Percentiles rank a stretch among this genome's conserved stretches.
Conservation (phyloP, 352 stramenopile genomes). For the Globisporangium nunn region DNA sequence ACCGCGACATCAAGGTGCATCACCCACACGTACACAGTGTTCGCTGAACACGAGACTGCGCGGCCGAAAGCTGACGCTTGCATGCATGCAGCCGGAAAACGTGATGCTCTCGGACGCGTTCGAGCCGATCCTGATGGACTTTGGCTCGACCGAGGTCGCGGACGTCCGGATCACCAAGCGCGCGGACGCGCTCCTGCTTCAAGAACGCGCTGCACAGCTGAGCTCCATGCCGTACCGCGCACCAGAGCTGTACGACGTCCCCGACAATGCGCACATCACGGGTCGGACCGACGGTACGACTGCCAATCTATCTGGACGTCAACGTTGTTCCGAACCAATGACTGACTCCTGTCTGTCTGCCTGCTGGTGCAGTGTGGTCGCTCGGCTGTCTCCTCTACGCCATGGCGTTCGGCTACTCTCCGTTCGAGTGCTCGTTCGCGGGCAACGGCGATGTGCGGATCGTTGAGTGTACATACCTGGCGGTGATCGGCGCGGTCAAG, state of each 20-base stretch:
- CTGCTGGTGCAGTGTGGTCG: conserved; percentile 58
- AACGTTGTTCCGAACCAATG: not conserved
- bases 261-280: conserved; percentile 59
- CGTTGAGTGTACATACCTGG: not conserved
- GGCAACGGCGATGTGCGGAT: not conserved
- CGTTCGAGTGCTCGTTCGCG: conserved; percentile 82
- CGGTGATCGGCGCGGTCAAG: not conserved
- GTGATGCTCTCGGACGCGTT: conserved; percentile 69
- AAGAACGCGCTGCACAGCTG: conserved; percentile 77
- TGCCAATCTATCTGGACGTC: not conserved
- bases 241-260: conserved; percentile 86
- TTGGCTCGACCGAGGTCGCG: conserved; percentile 66
- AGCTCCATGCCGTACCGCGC: conserved; percentile 86
- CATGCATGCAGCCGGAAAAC: conserved; percentile 65
- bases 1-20: conserved; percentile 82
- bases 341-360: not conserved
- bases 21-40: not conserved
- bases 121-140: conserved; percentile 86
- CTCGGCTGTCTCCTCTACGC: conserved; percentile 86
- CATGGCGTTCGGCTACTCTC: conserved; percentile 86
- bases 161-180: conserved; percentile 63
- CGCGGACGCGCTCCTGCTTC: conserved; percentile 71
- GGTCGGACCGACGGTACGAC: conserved; percentile 56
- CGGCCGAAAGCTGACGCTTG: not conserved
- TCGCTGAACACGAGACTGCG: too few species aligned